Percentiles rank a stretch among this genome's conserved stretches.
Conservation (phyloP, 2,329 filamentous ascomycete species). For the Aureobasidium leucospermi region DNA sequence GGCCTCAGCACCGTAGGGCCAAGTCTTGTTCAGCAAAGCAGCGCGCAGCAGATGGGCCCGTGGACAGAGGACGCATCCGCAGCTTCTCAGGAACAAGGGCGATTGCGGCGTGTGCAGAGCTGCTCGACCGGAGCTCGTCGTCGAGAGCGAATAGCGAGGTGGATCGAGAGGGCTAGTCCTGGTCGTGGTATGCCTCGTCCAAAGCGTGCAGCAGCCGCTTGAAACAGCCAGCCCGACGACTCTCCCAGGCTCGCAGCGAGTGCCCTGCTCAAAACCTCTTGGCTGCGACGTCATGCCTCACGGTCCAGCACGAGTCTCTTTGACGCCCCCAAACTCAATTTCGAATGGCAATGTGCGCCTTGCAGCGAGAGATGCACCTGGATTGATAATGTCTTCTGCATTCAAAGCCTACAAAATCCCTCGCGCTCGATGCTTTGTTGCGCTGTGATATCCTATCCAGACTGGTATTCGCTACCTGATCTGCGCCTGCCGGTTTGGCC, state of each 20-base stretch:
- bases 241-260: background rate
- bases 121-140: background rate
- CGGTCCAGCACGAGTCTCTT: too few species aligned
- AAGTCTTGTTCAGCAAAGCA: slow-evolving; percentile 9
- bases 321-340: background rate
- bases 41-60: background rate
- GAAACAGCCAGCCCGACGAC: background rate
- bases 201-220: background rate
- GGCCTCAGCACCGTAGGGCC: background rate
- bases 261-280: background rate
- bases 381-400: background rate
- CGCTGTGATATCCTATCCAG: background rate
- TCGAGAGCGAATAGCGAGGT: background rate
- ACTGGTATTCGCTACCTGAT: background rate
- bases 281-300: background rate
- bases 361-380: background rate
- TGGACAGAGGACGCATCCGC: slow-evolving; percentile 6
- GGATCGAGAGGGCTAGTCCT: background rate
- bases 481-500: background rate
- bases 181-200: background rate
- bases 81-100: background rate
- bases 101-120: background rate
- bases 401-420: background rate
- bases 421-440: background rate
- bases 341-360: background rate